A percentile compares a stretch with the other conserved stretches of the same genome.
These are phyloP conservation scores for Kodamaea nitidulidarum DNA, from an alignment of 805 yeast genomes.

Conservation along the genomic window DNA sequence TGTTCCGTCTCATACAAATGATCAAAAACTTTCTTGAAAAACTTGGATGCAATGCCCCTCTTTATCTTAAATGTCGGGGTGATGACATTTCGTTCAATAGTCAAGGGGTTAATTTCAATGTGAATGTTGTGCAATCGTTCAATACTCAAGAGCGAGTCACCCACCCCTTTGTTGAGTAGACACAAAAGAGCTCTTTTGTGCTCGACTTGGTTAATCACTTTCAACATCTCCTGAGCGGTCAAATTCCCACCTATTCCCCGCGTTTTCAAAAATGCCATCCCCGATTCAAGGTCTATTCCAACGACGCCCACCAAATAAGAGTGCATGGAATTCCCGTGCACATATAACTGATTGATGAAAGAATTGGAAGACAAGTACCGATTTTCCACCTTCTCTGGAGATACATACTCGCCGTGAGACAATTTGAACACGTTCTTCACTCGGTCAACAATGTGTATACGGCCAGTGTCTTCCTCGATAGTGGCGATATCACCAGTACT, in stretches of 20 bases:
- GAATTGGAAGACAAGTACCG: conserved; percentile 29
- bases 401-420: conserved; percentile 42
- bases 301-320: conserved; percentile 28
- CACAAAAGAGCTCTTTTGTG: conserved; percentile 20
- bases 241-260: conserved; percentile 14
- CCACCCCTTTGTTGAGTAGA: conserved; percentile 23
- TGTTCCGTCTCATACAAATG: conserved; percentile 13
- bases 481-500: conserved; percentile 51
- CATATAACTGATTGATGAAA: conserved; percentile 24
- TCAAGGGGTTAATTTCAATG: conserved; percentile 29
- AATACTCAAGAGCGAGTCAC: conserved; percentile 21
- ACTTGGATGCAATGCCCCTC: conserved; percentile 24
- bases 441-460: conserved; percentile 45
- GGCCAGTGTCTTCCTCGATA: conserved; percentile 26
- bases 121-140: conserved; percentile 33
- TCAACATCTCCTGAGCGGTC: conserved; percentile 16
- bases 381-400: conserved; percentile 40
- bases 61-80: conserved; percentile 17
- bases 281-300: conserved; percentile 23
- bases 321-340: conserved; percentile 31
- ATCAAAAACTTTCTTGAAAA: conserved; percentile 13
- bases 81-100: conserved; percentile 16
- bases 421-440: conserved; percentile 44
- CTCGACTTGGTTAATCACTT: conserved; percentile 20
- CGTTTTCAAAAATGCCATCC: conserved; percentile 18